phyloP scores from a whole-genome alignment of 306 rosid species.

The Boehmeria nivea region DNA sequence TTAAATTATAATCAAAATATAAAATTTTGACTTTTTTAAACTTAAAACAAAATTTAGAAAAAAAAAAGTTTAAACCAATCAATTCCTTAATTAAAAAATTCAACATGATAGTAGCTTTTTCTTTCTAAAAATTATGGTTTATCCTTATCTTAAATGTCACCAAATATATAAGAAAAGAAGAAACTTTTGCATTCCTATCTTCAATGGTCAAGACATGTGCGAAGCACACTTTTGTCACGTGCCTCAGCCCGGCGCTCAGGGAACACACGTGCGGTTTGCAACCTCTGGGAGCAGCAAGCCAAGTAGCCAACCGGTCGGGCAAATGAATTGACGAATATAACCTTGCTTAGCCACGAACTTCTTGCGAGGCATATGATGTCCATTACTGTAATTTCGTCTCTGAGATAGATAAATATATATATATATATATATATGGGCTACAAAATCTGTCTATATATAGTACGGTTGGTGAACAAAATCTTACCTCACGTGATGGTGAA shows the following conservation, averaged over 20 bases:
- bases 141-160: background rate
- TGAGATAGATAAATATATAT: too few relatives aligned
- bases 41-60: too few relatives aligned
- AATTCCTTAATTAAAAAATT: too few relatives aligned
- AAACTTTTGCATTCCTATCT: background rate
- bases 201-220: conserved; percentile 26
- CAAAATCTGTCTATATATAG: conserved; percentile 1
- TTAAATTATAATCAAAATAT: too few relatives aligned
- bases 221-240: conserved; percentile 35
- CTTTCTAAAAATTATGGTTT: too few relatives aligned
- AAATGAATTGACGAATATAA: background rate
- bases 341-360: background rate
- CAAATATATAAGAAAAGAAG: background rate
- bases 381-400: background rate
- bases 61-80: too few relatives aligned
- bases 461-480: conserved; percentile 13
- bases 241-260: conserved; percentile 15
- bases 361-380: background rate
- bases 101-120: too few relatives aligned
- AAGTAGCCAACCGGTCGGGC: background rate
- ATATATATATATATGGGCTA: background rate
- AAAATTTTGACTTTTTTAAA: too few relatives aligned
- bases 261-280: conserved; percentile 60
- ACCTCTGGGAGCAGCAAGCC: conserved; percentile 41
- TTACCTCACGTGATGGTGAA: conserved; percentile 29